These are phyloP conservation scores for Euphorbia tirucalli DNA, from an alignment of 345 rosid species.

Conservation along the genomic window DNA sequence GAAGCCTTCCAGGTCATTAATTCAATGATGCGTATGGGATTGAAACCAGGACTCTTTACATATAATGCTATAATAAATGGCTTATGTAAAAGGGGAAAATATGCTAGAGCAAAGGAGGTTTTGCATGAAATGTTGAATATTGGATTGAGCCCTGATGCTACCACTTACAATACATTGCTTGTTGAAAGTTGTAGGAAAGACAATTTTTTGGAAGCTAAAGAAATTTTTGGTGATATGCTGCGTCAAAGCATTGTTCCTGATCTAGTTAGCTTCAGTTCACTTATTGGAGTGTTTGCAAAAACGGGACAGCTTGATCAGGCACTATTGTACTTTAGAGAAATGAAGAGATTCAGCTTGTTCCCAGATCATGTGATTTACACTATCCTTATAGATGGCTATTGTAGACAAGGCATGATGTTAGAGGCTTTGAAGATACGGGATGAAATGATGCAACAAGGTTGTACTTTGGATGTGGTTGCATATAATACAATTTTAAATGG, in stretches of 20 bases:
- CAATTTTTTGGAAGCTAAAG: slow-evolving; percentile 46
- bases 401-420: slow-evolving; percentile 48
- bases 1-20: slow-evolving; percentile 62
- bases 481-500: slow-evolving; percentile 74
- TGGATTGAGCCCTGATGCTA: slow-evolving; percentile 62
- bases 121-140: slow-evolving; percentile 50
- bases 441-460: slow-evolving; percentile 70
- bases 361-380: slow-evolving; percentile 71
- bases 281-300: slow-evolving; percentile 49
- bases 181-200: slow-evolving; percentile 62
- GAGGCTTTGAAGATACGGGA: slow-evolving; percentile 65
- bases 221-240: slow-evolving; percentile 54
- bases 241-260: slow-evolving; percentile 49
- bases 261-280: slow-evolving; percentile 62
- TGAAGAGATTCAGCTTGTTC: slow-evolving; percentile 56
- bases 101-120: slow-evolving; percentile 56
- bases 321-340: slow-evolving; percentile 41
- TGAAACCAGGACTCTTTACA: slow-evolving; percentile 60
- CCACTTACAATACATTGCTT: slow-evolving; percentile 65
- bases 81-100: slow-evolving; percentile 51
- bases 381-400: slow-evolving; percentile 69
- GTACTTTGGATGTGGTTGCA: slow-evolving; percentile 68
- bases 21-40: slow-evolving; percentile 56
- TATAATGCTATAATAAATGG: slow-evolving; percentile 67
- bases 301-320: slow-evolving; percentile 54